These are phyloP conservation scores for Phyllosticta citrichinensis DNA, from an alignment of 2,329 filamentous ascomycete genomes.

Conservation along the genomic window DNA sequence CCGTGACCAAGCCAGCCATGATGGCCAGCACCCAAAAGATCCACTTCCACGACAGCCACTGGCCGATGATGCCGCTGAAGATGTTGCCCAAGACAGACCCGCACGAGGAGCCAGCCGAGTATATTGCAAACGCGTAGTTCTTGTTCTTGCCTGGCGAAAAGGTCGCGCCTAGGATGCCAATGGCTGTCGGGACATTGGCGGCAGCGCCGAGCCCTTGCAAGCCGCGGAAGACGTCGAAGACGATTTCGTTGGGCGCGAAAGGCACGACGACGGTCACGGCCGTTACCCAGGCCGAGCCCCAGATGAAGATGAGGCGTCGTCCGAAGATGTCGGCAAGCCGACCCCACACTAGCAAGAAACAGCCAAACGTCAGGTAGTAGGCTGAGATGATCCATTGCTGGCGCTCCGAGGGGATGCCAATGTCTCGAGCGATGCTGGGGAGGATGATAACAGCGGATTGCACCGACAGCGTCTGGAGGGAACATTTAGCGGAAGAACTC, in stretches of 20 bases:
- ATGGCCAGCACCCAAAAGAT: constrained; percentile 49
- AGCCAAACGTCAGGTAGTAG: constrained; percentile 56
- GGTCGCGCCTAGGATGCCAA: constrained; percentile 58
- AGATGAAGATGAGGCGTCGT: constrained; percentile 54
- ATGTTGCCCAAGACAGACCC: constrained; percentile 57
- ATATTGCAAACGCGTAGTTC: constrained; percentile 60
- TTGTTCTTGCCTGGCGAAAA: constrained; percentile 59
- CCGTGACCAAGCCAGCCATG: constrained; percentile 46
- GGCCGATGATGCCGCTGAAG: constrained; percentile 48
- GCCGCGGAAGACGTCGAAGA: constrained; percentile 56
- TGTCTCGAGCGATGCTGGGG: constrained; percentile 48
- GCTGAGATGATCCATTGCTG: constrained; percentile 59
- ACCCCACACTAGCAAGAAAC: constrained; percentile 54
- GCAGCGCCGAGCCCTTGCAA: constrained; percentile 59
- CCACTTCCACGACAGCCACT: constrained; percentile 38
- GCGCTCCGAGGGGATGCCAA: constrained; percentile 47
- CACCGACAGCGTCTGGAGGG: constrained; percentile 41
- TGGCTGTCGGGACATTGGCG: constrained; percentile 59
- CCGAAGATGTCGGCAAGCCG: constrained; percentile 58
- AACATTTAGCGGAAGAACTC: background rate
- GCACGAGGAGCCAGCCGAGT: constrained; percentile 53
- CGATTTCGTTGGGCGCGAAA: constrained; percentile 56
- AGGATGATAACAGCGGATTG: constrained; percentile 54
- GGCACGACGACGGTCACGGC: constrained; percentile 50
- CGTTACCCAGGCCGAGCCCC: constrained; percentile 54